A percentile compares a stretch with the other conserved stretches of the same genome.
These are phyloP conservation scores for Zygosaccharomyces bisporus DNA, from an alignment of 805 yeast genomes.

Conservation along the genomic window DNA sequence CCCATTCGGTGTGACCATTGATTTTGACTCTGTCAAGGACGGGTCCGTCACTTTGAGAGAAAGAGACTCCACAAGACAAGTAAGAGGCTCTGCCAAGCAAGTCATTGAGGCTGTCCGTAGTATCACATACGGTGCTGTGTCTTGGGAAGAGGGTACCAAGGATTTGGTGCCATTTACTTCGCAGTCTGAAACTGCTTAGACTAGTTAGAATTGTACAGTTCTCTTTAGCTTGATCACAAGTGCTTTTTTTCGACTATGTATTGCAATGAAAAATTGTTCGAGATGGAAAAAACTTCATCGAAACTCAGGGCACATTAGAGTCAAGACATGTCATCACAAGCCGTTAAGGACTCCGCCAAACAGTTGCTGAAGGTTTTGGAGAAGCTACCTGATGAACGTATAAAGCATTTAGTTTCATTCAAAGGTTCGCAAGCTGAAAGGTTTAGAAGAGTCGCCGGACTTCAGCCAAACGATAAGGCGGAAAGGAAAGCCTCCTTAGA, in stretches of 20 bases:
- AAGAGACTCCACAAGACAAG: conserved; percentile 95
- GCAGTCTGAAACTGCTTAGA: conserved; percentile 43
- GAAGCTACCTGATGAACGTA: conserved; percentile 63
- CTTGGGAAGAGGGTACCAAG: conserved; percentile 87
- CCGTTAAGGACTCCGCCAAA: conserved; percentile 49
- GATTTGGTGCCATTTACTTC: conserved; percentile 68
- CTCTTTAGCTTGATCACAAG: neutral
- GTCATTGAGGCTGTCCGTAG: conserved; percentile 69
- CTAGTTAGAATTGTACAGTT: neutral
- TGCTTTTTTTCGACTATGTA: neutral
- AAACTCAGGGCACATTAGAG: neutral
- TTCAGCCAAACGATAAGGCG: conserved; percentile 40
- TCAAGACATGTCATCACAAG: conserved; percentile 10
- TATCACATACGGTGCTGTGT: conserved; percentile 66
- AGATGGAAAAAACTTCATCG: neutral
- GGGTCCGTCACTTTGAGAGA: conserved; percentile 91
- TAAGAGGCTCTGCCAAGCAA: conserved; percentile 80
- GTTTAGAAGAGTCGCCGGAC: conserved; percentile 49
- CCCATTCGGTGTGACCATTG: conserved; percentile 96
- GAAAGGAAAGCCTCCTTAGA: conserved; percentile 40
- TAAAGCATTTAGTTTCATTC: conserved; percentile 66
- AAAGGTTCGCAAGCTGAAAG: conserved; percentile 61
- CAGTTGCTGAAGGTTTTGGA: conserved; percentile 56
- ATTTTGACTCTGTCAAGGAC: conserved; percentile 87
- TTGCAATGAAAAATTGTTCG: neutral